phyloP scores from a whole-genome alignment of 306 rosid species.

The Sechiopsis laciniata region DNA sequence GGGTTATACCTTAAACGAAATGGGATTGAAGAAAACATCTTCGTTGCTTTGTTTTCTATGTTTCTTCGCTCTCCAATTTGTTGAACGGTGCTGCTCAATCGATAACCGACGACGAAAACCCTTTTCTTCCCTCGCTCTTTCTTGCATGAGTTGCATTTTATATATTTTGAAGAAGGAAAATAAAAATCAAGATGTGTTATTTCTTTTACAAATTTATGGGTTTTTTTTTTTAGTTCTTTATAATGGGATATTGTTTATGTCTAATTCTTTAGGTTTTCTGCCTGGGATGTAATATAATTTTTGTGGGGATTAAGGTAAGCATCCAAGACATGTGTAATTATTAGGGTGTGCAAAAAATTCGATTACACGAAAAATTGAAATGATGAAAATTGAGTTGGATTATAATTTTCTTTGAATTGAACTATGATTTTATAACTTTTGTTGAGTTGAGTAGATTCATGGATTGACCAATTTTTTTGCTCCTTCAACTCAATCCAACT shows the following conservation, averaged over 20 bases:
- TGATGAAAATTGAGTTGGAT: no score
- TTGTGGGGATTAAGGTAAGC: no score
- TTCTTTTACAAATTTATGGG: not conserved
- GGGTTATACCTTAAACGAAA: conserved; percentile 15
- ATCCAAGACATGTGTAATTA: no score
- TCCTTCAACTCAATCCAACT: no score
- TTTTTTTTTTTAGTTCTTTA: not conserved
- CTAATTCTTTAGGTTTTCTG: not conserved
- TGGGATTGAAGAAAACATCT: conserved; percentile 7
- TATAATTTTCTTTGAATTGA: no score
- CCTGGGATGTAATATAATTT: no score
- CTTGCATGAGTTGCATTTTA: conserved; percentile 23
- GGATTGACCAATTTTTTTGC: no score
- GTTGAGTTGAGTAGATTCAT: no score
- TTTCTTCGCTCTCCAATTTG: conserved; percentile 14
- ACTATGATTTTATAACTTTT: no score
- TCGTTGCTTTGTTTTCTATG: not conserved
- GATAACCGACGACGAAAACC: conserved; percentile 26
- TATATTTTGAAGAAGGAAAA: conserved; percentile 5
- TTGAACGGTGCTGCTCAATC: conserved; percentile 15
- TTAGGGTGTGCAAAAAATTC: no score
- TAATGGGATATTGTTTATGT: not conserved
- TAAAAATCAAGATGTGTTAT: not conserved
- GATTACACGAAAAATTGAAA: no score
- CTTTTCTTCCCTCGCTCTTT: conserved; percentile 19